Base-by-base conservation (phyloP, 306 rosid species). In the Chamaecrista fasciculata region DNA sequence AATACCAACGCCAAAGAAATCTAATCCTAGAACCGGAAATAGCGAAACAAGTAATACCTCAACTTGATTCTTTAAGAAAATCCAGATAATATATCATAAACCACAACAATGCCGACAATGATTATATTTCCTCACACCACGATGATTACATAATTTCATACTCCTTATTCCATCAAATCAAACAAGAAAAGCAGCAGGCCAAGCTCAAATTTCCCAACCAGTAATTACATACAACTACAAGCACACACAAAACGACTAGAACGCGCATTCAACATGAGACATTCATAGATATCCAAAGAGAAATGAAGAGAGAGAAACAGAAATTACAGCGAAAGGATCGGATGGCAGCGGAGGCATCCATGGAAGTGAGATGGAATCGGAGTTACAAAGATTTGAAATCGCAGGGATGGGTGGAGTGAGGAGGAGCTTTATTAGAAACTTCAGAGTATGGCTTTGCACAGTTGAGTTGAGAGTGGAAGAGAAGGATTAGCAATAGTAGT, bases 281-380 rank as follows among this genome's bases (percentile, higher is more conserved):
- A 44, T 42, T 25, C 19, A 47, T 26, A 43, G 7, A 62, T 14
- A 77, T 14, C 51, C 37, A 69, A 19, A n/a, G n/a, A n/a, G n/a
- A 40, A 19, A 67, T 3, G 57, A 2, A 18, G 44, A 3, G 8
- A 6, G 19, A 67, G 82, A 77, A 81, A 78, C 76, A 73, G 76
- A 74, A 19, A 55, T n/a, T 85, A 91, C 99, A 84, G 76, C 34
- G 25, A 42, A 89, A 80, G 62, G 99, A 86, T 65, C 90, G 92
- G 84, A 87, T 75, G 48, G 80, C 81, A 51, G 87, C 87, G 33
- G 89, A 62, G 78, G 92, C 81, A 31, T 91, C 95, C 99, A 95
- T 91, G 74, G 75, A 70, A 19, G 53, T 49, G 58, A 44, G 73
- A 77, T 28, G 28, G 66, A 78, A 49, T n/a, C 23, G 62, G 64